Evolutionary conservation across 495 filamentous ascomycete species (phyloP), one percentile per base, ranked within the genome.

Genomic region (Aspergillus indologenus): DNA sequence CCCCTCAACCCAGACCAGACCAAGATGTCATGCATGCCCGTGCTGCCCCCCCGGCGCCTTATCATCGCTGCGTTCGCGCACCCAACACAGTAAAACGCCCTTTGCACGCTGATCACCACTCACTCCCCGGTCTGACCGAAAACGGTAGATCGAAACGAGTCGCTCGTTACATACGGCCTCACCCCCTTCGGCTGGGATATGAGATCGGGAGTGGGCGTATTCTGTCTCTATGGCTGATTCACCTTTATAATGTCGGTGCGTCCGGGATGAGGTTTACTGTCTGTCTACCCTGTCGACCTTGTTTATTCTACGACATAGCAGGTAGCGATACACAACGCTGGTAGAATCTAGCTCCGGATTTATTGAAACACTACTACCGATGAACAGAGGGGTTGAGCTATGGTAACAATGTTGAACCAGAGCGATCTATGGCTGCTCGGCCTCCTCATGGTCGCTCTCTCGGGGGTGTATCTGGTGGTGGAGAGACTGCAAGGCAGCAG

Each of bases 391-490:
- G n/a, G n/a, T n/a, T 51, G 15, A 15, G 31, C 31, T 12, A 65
- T 65, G 63, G 56, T 54, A 54, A 22, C 50, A 7, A 20, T 56
- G 34, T 57, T 43, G 47, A 20, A 53, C 14, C 29, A 42, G 19
- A 62, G 65, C n/a, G 68, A 63, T 45, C 19, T 68, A 53, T 72
- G 63, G 66, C 61, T 51, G 40, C 18, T 65, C 9, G 65, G 69
- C n/a, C 43, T 71, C 0, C n/a, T 64, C 34, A 43, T 70, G 6
- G 9, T 74, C 56, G 58, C 62, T 26, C 58, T 68, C 45, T 65
- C 58, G 19, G 69, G 60, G 14, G 22, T 68, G n/a, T 71, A 60
- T 40, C 19, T 67, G 15, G 19, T 60, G 29, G 23, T 67, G 20
- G 57, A 49, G 6, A 47, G 54, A 40, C 5, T 50, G 34, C 52